Base-by-base conservation (phyloP, 2,329 filamentous ascomycete genomes). In the Stachybotrys echinatus region DNA sequence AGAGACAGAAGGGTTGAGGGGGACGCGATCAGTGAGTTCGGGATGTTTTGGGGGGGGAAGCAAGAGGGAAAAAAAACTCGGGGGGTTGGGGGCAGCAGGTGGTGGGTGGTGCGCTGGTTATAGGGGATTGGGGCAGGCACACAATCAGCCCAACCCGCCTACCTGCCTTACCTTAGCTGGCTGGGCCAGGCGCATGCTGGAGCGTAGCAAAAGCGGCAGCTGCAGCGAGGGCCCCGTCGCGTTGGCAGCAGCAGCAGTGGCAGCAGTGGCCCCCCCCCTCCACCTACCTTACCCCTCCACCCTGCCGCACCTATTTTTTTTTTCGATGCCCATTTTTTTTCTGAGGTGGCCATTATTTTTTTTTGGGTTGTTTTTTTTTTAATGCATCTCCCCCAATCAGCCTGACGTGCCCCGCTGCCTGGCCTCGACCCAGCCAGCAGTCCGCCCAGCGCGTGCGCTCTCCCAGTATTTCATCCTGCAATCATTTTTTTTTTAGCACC, bases 51-150 rank as follows among this genome's bases (percentile, higher is more conserved):
- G 50, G 61, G 61, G 60, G 60, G 63, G 63, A 56, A 62, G 58
- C 55, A 56, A 48, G 55, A 57, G 58, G 60, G 55, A 49, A 62
- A 61, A 60, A 53, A 59, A 56, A 61, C 50, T 54, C 58, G 50
- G 55, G 61, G 61, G 62, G 61, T 56, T 52, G 55, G 61, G 60
- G 55, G 52, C 54, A 22, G 55, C 45, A 34, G 47, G 45, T 54
- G 58, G 65, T 62, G 65, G 65, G 64, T 51, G 65, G 57, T 64
- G 63, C 53, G 58, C 63, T 57, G 55, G 63, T 63, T 68, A 68
- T 65, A 55, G 55, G 51, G 54, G 44, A 48, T 49, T 52, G 52
- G 54, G 45, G 50, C 21, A 45, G 43, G 57, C 44, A 61, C 61
- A 56, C 64, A 68, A 68, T 68, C 65, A 67, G 60, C 57, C 47